Conservation (phyloP, 2,329 filamentous ascomycete species). For the Bertia moriformis region DNA sequence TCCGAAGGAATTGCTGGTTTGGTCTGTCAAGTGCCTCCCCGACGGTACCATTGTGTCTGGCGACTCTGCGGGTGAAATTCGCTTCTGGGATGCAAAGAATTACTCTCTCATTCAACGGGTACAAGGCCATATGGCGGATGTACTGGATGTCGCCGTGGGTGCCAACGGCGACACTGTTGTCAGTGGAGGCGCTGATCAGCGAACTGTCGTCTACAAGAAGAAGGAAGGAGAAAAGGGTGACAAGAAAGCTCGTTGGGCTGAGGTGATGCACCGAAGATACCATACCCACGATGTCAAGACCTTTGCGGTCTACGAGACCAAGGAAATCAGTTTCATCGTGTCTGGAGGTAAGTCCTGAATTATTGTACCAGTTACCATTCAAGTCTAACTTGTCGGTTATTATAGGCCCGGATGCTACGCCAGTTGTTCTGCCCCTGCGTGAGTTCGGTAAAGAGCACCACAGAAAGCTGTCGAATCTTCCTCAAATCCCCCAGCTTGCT, state of each 20-base stretch:
- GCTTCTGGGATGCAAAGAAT: conserved; percentile 57
- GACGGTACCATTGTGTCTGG: conserved; percentile 59
- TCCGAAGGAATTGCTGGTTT: conserved; percentile 51
- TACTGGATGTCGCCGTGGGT: conserved; percentile 51
- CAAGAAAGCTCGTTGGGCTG: conserved; percentile 42
- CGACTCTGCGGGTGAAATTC: conserved; percentile 58
- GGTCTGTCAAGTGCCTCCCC: conserved; percentile 53
- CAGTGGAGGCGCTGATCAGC: conserved; percentile 55
- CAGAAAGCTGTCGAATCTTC: conserved; percentile 45
- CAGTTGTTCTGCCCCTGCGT: conserved; percentile 47
- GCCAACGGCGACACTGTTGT: conserved; percentile 49
- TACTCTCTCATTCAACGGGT: conserved; percentile 53
- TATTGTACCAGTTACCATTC: too few relatives aligned
- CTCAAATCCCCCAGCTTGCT: conserved; percentile 42
- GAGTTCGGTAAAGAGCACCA: conserved; percentile 51
- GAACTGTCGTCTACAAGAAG: conserved; percentile 48
- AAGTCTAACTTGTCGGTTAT: background rate
- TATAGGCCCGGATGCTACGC: conserved; percentile 49
- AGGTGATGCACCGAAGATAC: conserved; percentile 47
- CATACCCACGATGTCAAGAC: conserved; percentile 63
- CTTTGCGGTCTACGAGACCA: conserved; percentile 55
- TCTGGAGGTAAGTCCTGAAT: conserved; percentile 56
- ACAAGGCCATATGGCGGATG: conserved; percentile 51
- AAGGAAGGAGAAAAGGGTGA: conserved; percentile 12
- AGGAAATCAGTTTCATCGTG: conserved; percentile 49